These are phyloP conservation scores for Penicillium bovifimosum DNA, from an alignment of 495 filamentous ascomycete species.

Conservation along the genomic window DNA sequence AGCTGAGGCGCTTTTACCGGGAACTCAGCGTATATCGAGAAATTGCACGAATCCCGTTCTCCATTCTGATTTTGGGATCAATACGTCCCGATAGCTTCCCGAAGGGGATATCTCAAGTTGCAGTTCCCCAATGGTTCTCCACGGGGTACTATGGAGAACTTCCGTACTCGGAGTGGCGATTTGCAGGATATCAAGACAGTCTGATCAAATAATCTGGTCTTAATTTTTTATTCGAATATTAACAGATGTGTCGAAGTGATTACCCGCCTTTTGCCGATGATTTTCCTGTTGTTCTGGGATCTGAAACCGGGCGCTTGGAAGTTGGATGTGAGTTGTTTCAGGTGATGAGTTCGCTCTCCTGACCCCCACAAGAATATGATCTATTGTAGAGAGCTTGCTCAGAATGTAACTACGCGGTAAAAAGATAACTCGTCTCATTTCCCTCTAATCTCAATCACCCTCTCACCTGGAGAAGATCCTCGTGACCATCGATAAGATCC, in stretches of 20 bases:
- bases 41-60: slow-evolving; percentile 1
- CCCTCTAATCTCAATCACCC: neutral
- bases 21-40: neutral
- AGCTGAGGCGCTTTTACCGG: neutral
- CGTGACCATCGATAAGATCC: neutral
- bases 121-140: slow-evolving; percentile 4
- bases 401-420: no score
- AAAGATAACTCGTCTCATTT: neutral
- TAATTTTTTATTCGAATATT: neutral
- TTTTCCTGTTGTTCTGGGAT: neutral
- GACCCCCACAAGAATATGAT: no score
- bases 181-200: neutral
- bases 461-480: neutral
- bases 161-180: slow-evolving; percentile 2
- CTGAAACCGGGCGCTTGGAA: neutral
- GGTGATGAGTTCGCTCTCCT: neutral
- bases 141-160: slow-evolving; percentile 4
- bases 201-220: neutral
- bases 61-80: neutral
- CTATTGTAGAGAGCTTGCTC: no score
- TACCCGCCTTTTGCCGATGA: slow-evolving; percentile 25
- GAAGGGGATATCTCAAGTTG: neutral
- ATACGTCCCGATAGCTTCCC: neutral
- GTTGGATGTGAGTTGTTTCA: neutral
- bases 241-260: slow-evolving; percentile 14